Base-by-base conservation (phyloP, 176 grass and related monocot genomes). In the Musa acuminata region DNA sequence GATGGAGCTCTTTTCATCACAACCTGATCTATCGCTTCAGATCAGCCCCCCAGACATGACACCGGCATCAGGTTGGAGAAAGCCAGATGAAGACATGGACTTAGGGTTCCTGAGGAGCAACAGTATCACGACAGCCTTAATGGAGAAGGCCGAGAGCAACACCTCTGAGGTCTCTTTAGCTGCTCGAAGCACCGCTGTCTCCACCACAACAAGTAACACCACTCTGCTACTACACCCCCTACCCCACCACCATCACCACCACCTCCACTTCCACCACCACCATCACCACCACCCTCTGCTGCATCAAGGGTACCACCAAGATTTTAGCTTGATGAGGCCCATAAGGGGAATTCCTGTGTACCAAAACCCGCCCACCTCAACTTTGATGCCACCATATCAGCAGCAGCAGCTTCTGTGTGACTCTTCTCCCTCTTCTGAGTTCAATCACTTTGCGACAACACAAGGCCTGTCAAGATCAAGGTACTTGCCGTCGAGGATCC, bases 291-390 rank as follows among this genome's bases (percentile, higher is more conserved):
- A 52, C 49, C 35, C 35, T 43, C 35, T 25, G 13, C 64, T 35
- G 12, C 27, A 26, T 6, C 20, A 35, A 12, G 64, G 17, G 9
- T 66, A 12, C 64, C 8, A 21, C 10, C 64, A 13, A 23, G 64
- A 72, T 22, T 1, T 53, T 22, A 53, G 49, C 16, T 72, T 72
- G n/a, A 2, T 72, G n/a, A 53, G 50, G 50, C 70, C 70, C 51
- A 72, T 72, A 72, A 72, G 70, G 20, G 70, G 70, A 52, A 26
- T 72, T 19, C 70, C 70, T 10, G 70, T 72, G 20, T 53, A 72
- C 19, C 70, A 52, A n/a, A 19, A 8, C 7, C 51, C 50, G 8
- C 70, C 70, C 48, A 48, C 66, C 26, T 69, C 20, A 1, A 19
- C 57, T 60, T 6, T 43, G 35, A 43, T 19, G 14, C 57, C 57